Percentiles rank a stretch among this genome's conserved stretches.
phyloP scores from a whole-genome alignment of 257 asterid species.

The Solanum virginianum region DNA sequence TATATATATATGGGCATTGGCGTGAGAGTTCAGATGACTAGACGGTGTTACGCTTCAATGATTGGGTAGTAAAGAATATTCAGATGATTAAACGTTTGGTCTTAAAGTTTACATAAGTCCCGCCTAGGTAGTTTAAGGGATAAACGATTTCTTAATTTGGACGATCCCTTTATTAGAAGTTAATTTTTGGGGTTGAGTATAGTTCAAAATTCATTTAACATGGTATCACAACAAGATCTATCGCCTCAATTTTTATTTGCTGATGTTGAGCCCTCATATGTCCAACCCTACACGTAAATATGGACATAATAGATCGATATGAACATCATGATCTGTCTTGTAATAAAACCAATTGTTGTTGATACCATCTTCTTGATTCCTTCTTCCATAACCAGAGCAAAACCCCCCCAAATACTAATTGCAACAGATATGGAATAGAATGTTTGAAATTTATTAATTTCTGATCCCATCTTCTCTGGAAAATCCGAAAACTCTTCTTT shows the following conservation, averaged over 20 bases:
- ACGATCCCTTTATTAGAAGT: accelerated
- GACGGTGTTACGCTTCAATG: not conserved
- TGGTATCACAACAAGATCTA: not conserved
- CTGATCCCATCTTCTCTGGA: too few relatives aligned
- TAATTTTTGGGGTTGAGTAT: not conserved
- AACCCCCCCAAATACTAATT: too few relatives aligned
- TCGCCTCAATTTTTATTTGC: too few relatives aligned
- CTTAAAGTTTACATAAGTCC: not conserved
- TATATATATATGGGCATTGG: not conserved
- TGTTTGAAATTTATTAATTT: too few relatives aligned
- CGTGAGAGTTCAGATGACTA: not conserved
- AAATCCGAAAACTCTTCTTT: too few relatives aligned
- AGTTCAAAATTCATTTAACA: not conserved
- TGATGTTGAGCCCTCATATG: not conserved
- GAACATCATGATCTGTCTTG: too few relatives aligned
- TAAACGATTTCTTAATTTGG: not conserved
- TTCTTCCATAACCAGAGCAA: too few relatives aligned
- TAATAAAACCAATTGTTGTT: too few relatives aligned
- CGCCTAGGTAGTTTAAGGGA: not conserved
- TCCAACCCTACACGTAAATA: not conserved
- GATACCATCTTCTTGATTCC: too few relatives aligned
- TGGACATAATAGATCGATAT: too few relatives aligned
- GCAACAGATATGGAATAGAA: too few relatives aligned
- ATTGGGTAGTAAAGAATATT: not conserved
- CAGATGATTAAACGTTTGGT: not conserved